phyloP scores from a whole-genome alignment of 2,329 filamentous ascomycete species.

The Sordariomycetes sp. region DNA sequence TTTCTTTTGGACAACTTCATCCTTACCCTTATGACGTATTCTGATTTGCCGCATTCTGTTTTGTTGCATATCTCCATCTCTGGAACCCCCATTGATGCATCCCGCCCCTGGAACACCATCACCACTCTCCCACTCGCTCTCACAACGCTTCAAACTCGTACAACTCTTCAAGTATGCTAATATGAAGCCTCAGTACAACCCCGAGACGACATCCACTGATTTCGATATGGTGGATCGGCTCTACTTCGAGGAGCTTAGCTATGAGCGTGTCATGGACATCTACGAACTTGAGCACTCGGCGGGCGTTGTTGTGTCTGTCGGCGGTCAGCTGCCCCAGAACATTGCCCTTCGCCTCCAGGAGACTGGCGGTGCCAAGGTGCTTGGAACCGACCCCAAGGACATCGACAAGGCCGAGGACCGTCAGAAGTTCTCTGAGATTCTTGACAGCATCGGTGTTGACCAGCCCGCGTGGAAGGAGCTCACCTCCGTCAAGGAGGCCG shows the following conservation, averaged over 20 bases:
- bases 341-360: constrained; percentile 92
- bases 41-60: too few species aligned
- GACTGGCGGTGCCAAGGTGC: constrained; percentile 75
- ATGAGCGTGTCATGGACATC: constrained; percentile 98
- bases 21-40: too few species aligned
- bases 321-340: constrained; percentile 94
- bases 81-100: too few species aligned
- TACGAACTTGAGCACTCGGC: constrained; percentile 81
- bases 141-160: not conserved
- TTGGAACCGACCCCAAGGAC: constrained; percentile 85
- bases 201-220: constrained; percentile 74
- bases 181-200: constrained; percentile 45
- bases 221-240: constrained; percentile 83
- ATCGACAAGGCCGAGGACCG: constrained; percentile 98
- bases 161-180: not conserved
- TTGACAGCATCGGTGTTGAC: constrained; percentile 93
- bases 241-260: constrained; percentile 95
- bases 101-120: too few species aligned
- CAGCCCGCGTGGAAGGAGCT: constrained; percentile 98
- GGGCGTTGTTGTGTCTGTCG: constrained; percentile 90
- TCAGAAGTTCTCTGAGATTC: constrained; percentile 95
- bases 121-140: not conserved
- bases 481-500: constrained; percentile 79
- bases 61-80: too few species aligned
- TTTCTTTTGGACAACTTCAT: not conserved